A percentile compares a stretch with the other conserved stretches of the same genome.
Evolutionary conservation across 2,329 filamentous ascomycete species (phyloP).

Genomic region (Paecilomyces dactylethromorphus): DNA sequence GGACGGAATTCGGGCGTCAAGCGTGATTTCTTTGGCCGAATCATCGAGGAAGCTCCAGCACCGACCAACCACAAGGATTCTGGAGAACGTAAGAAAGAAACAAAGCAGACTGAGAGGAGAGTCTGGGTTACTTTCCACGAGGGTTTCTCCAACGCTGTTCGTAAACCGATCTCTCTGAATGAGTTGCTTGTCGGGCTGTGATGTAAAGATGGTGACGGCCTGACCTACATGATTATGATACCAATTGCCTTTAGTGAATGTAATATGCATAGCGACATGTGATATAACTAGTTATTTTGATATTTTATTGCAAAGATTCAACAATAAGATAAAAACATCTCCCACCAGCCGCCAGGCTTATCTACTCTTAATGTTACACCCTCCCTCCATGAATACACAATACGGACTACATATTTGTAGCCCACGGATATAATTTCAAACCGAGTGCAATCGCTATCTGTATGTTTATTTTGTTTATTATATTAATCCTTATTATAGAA

Average conservation of each 20-base stretch:
- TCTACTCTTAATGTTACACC: too few relatives aligned
- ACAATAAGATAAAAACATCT: too few relatives aligned
- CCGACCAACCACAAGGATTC: conserved; percentile 27
- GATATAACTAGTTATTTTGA: neutral
- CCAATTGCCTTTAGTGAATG: neutral
- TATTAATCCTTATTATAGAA: neutral
- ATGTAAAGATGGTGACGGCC: conserved; percentile 1
- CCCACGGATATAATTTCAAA: too few relatives aligned
- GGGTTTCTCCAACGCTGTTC: conserved; percentile 84
- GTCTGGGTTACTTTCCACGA: conserved; percentile 89
- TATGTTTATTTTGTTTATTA: too few relatives aligned
- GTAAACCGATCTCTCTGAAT: conserved; percentile 74
- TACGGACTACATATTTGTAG: too few relatives aligned
- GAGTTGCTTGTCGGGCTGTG: conserved; percentile 59
- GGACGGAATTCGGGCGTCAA: conserved; percentile 46
- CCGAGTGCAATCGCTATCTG: too few relatives aligned
- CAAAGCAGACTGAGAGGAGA: conserved; percentile 43
- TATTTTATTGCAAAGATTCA: neutral
- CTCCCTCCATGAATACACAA: too few relatives aligned
- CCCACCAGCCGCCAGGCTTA: too few relatives aligned
- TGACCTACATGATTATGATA: neutral
- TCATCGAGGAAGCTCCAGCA: conserved; percentile 48
- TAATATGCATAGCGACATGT: neutral
- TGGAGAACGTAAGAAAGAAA: conserved; percentile 19
- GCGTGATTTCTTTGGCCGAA: conserved; percentile 78